phyloP scores from a whole-genome alignment of 371 early-diverging fungal species.

The Gilbertella persicaria region DNA sequence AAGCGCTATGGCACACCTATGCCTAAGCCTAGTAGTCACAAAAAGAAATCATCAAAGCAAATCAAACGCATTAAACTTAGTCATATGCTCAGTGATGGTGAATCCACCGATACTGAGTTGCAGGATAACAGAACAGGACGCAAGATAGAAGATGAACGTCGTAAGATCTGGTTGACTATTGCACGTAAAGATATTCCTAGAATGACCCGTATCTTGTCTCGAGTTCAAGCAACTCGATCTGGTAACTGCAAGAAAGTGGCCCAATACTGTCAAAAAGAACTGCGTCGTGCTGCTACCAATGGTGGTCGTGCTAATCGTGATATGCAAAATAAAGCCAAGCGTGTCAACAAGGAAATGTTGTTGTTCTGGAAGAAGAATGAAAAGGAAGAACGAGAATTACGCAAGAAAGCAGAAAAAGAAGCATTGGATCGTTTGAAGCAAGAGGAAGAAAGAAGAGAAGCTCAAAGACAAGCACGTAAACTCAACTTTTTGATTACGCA shows the following conservation, averaged over 20 bases:
- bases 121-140: constrained; percentile 7
- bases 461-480: constrained; percentile 89
- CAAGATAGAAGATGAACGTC: constrained; percentile 34
- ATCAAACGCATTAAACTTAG: neutral
- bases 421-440: constrained; percentile 78
- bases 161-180: constrained; percentile 46
- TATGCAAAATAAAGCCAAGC: constrained; percentile 46
- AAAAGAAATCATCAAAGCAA: neutral
- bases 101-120: constrained; percentile 7
- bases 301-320: constrained; percentile 47
- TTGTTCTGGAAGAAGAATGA: constrained; percentile 91
- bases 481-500: constrained; percentile 96
- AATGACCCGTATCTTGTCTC: constrained; percentile 57
- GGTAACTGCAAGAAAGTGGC: constrained; percentile 66
- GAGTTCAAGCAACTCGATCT: constrained; percentile 51
- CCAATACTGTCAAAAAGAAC: constrained; percentile 61
- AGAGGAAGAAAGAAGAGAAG: constrained; percentile 92
- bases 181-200: constrained; percentile 52
- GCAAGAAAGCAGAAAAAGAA: constrained; percentile 90
- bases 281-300: constrained; percentile 50
- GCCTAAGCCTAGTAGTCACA: constrained; percentile 12
- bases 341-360: constrained; percentile 63
- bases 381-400: constrained; percentile 86
- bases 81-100: constrained; percentile 1
- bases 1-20: constrained; percentile 38